phyloP scores from a whole-genome alignment of 352 stramenopile genomes.

The Pythium brachiatum region DNA sequence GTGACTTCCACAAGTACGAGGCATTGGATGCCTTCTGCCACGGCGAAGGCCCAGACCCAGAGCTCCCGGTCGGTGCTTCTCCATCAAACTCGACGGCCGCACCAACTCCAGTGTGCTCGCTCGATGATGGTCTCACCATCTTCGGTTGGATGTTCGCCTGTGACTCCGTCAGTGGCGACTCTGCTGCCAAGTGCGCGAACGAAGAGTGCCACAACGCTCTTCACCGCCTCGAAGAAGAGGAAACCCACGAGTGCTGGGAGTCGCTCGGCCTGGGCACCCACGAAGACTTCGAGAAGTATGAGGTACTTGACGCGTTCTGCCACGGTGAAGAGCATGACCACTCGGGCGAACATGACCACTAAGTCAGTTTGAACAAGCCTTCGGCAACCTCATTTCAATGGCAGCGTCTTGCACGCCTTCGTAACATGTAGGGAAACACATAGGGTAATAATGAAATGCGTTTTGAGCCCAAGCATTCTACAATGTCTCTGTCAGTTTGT shows the following conservation, averaged over 20 bases:
- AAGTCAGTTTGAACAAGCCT: too few species aligned
- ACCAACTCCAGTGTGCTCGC: neutral
- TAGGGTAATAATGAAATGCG: too few species aligned
- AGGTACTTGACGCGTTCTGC: conserved; percentile 39
- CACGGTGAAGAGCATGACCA: conserved; percentile 30
- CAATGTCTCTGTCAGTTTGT: too few species aligned
- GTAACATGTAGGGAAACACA: too few species aligned
- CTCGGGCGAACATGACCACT: conserved; percentile 20
- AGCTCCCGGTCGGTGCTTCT: conserved; percentile 4
- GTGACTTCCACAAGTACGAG: conserved; percentile 38
- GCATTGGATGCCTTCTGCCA: conserved; percentile 44
- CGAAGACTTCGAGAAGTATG: conserved; percentile 43
- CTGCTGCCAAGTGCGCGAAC: conserved; percentile 35
- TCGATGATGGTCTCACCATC: conserved; percentile 10
- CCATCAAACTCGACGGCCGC: neutral
- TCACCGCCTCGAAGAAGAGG: conserved; percentile 41
- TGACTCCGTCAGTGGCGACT: conserved; percentile 34
- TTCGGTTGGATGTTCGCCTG: conserved; percentile 31
- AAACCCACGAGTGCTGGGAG: conserved; percentile 38
- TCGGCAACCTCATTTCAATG: too few species aligned
- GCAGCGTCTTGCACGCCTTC: too few species aligned
- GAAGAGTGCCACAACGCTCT: conserved; percentile 34
- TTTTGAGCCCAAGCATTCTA: too few species aligned
- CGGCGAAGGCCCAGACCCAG: conserved; percentile 35
- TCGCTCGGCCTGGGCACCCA: conserved; percentile 26